These are phyloP conservation scores for Fusarium sp. DNA, from an alignment of 2,329 filamentous ascomycete genomes.

Conservation along the genomic window DNA sequence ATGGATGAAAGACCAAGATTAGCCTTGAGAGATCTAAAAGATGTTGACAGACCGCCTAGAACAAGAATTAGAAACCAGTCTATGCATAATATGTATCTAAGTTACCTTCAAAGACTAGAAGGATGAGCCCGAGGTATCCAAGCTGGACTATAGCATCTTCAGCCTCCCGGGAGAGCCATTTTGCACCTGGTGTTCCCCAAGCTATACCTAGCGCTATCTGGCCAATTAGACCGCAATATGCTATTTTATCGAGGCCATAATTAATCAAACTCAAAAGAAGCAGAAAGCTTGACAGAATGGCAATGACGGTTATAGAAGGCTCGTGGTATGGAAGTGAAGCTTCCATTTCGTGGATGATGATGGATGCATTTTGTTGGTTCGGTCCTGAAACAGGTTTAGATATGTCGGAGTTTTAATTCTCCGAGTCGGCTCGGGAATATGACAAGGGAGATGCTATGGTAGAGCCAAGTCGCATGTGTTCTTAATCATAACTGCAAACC, in stretches of 20 bases:
- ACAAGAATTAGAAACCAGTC: neutral
- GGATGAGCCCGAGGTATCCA: constrained; percentile 77
- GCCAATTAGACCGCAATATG: constrained; percentile 77
- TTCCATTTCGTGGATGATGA: neutral
- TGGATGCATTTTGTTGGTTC: neutral
- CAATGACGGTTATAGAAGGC: constrained; percentile 66
- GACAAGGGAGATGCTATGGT: too few relatives aligned
- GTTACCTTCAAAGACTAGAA: constrained; percentile 75
- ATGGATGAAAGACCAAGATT: constrained; percentile 68
- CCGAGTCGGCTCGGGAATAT: neutral
- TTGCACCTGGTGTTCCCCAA: constrained; percentile 73
- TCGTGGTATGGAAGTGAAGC: constrained; percentile 67
- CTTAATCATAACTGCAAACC: neutral
- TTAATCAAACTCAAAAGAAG: constrained; percentile 69
- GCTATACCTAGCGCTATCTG: constrained; percentile 76
- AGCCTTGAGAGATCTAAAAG: constrained; percentile 56
- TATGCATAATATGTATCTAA: rapidly evolving
- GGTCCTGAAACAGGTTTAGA: neutral
- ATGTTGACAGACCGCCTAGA: constrained; percentile 62
- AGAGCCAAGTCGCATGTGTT: neutral
- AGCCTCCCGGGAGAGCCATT: constrained; percentile 62
- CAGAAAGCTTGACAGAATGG: constrained; percentile 70
- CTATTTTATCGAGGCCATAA: constrained; percentile 62
- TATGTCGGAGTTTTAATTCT: neutral
- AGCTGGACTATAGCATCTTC: constrained; percentile 69